Percentiles rank a stretch among this genome's conserved stretches.
phyloP scores from a whole-genome alignment of 2,329 filamentous ascomycete species.

The Penicillium griseofulvum region DNA sequence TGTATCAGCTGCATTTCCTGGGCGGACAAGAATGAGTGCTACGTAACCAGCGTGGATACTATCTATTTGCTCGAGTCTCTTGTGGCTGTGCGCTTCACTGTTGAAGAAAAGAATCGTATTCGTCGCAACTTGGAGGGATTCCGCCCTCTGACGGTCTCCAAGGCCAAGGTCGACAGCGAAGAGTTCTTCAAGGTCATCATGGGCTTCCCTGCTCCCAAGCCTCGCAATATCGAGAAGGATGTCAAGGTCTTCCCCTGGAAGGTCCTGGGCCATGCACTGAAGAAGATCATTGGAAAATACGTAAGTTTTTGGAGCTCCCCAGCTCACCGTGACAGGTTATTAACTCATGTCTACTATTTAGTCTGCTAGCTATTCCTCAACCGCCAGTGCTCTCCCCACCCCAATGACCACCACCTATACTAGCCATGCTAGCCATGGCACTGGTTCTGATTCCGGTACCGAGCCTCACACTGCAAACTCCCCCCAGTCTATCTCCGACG shows the following conservation, averaged over 20 bases:
- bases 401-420: constrained; percentile 38
- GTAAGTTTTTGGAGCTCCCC: constrained; percentile 48
- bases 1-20: constrained; percentile 98
- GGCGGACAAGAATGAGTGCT: constrained; percentile 87
- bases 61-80: constrained; percentile 92
- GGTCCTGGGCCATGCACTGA: constrained; percentile 77
- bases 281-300: constrained; percentile 99
- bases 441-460: constrained; percentile 48
- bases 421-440: constrained; percentile 34
- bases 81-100: constrained; percentile 80
- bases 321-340: constrained; percentile 13
- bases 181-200: constrained; percentile 99
- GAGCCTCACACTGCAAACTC: constrained; percentile 50
- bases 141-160: constrained; percentile 87
- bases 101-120: constrained; percentile 98
- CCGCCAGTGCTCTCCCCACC: constrained; percentile 49
- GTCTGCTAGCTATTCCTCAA: constrained; percentile 69
- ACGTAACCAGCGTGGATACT: constrained; percentile 93
- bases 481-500: constrained; percentile 49
- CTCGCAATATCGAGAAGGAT: constrained; percentile 97
- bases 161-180: constrained; percentile 86
- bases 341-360: constrained; percentile 31
- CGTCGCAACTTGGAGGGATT: constrained; percentile 93
- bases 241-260: constrained; percentile 99
- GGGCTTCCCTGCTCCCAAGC: constrained; percentile 92